phyloP scores from a whole-genome alignment of 345 rosid species.

The Camelina sativa region DNA sequence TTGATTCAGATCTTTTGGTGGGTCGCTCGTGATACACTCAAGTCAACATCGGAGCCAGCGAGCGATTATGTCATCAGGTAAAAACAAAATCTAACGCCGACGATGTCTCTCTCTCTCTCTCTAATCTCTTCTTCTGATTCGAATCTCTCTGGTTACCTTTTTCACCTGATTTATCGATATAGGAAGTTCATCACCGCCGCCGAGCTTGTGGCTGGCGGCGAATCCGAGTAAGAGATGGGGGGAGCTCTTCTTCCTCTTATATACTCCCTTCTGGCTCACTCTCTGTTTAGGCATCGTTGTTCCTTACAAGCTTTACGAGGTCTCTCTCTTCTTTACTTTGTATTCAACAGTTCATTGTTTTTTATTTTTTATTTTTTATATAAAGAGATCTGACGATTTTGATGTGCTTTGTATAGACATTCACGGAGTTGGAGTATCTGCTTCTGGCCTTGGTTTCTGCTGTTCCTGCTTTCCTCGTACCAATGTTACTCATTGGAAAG shows the following conservation, averaged over 20 bases:
- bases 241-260: constrained; percentile 87
- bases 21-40: no score
- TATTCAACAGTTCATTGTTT: no score
- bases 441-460: constrained; percentile 81
- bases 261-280: constrained; percentile 97
- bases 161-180: not conserved
- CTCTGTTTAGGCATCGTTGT: constrained; percentile 83
- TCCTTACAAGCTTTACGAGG: constrained; percentile 96
- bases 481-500: constrained; percentile 71
- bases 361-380: no score
- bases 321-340: constrained; percentile 12
- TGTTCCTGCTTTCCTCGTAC: constrained; percentile 78
- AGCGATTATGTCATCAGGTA: no score
- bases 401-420: constrained; percentile 56
- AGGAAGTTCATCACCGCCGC: not conserved
- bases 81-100: no score
- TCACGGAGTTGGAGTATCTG: constrained; percentile 90
- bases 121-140: constrained; percentile 1
- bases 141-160: not conserved
- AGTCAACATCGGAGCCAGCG: no score
- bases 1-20: no score
- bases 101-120: no score
- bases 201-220: constrained; percentile 73
- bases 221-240: constrained; percentile 97
- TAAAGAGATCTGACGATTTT: constrained; percentile 1